Evolutionary conservation across 495 filamentous ascomycete species (phyloP).

Genomic region (Talaromyces adpressus): DNA sequence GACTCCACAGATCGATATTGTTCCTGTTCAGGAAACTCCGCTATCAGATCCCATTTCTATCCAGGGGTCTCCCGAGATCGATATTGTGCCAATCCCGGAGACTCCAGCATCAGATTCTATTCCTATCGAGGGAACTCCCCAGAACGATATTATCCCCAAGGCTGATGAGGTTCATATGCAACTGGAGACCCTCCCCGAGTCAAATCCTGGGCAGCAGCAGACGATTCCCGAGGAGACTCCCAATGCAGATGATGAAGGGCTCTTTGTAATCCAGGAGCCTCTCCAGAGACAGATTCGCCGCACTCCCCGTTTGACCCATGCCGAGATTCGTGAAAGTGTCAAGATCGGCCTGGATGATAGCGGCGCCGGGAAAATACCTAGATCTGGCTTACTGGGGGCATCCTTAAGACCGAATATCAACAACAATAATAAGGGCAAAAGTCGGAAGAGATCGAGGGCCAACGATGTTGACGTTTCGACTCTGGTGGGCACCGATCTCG

Average conservation of each 20-base stretch:
- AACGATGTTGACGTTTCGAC: slow-evolving; percentile 3
- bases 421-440: background rate
- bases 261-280: background rate
- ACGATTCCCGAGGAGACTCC: background rate
- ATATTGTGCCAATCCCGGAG: background rate
- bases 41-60: background rate
- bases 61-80: background rate
- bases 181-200: background rate
- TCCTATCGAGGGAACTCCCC: background rate
- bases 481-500: slow-evolving; percentile 9
- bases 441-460: background rate
- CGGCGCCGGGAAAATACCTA: background rate
- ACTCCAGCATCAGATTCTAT: background rate
- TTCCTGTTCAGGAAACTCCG: background rate
- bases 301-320: background rate
- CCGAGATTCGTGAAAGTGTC: background rate
- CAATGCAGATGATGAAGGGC: slow-evolving; percentile 5
- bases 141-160: background rate
- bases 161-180: background rate
- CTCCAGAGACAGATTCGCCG: background rate
- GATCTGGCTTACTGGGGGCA: background rate
- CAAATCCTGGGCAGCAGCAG: background rate
- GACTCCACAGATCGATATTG: background rate
- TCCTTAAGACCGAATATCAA: background rate
- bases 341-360: background rate